Base-by-base conservation (phyloP, 192 early-diverging fungal species). In the Umbelopsis sp. region DNA sequence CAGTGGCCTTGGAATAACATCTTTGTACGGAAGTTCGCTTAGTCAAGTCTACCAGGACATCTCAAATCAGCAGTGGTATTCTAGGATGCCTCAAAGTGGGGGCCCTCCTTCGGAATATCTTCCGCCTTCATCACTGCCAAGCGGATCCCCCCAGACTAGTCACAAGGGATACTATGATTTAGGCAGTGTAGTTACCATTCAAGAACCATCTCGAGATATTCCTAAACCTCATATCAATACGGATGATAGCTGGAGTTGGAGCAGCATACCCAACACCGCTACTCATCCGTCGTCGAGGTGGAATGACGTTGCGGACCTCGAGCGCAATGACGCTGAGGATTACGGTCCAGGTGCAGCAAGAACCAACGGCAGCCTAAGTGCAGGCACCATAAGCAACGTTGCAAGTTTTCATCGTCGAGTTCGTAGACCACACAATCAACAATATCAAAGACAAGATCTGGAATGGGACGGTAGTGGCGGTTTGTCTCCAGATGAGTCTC, bases 391-490 rank as follows among this genome's bases (percentile, higher is more conserved):
- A 29, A 72, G 73, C 25, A 74, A 74, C 59, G 73, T 74, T 11
- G 69, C 71, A 31, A 74, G 76, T 36, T 54, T 78, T n/a, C 77
- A 78, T 71, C 68, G 77, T 34, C 68, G 69, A 10, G 73, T 78
- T 26, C 72, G 77, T 11, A 73, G 77, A 4, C 72, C 73, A 31
- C 62, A 59, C 36, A 32, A 50, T n/a, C 71, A 45, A 24, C 59
- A 68, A 1, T 69, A 77, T 41, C 54, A 45, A 20, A 31, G 77
- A 45, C 77, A 78, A 29, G 77, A 78, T 49, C 34, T 78, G 22
- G 77, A 78, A 45, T 78, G 77, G 77, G 77, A 78, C 49, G 77
- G 77, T 22, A 65, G 73, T 32, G 54, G 59, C 16, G 38, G 41
- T 65, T 29, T 65, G 6, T 25, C 71, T 8, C 17, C 59, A 2